phyloP scores from a whole-genome alignment of 1,139 yeast genomes.

The Pichia sp. region DNA sequence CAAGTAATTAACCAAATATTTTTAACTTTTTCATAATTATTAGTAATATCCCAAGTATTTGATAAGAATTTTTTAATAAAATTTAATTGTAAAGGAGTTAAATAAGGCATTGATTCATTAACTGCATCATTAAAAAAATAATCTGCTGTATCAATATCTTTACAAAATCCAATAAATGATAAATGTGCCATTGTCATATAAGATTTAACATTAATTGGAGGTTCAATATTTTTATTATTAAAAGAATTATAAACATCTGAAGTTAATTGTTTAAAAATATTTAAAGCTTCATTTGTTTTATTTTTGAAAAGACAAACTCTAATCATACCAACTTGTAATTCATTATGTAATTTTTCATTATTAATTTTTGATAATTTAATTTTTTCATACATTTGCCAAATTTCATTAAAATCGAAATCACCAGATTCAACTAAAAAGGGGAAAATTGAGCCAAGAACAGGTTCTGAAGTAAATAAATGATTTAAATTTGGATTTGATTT shows the following conservation, averaged over 20 bases:
- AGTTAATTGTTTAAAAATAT: constrained; percentile 39
- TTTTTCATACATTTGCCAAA: constrained; percentile 40
- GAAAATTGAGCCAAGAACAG: constrained; percentile 67
- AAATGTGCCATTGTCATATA: constrained; percentile 63
- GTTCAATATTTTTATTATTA: constrained; percentile 25
- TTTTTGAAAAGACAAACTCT: constrained; percentile 51
- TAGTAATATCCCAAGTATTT: constrained; percentile 54
- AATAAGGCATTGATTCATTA: constrained; percentile 62
- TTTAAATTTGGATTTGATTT: constrained; percentile 26
- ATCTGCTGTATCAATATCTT: constrained; percentile 65
- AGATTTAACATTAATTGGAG: constrained; percentile 33
- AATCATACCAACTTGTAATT: constrained; percentile 53
- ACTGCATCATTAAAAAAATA: constrained; percentile 71
- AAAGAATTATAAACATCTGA: constrained; percentile 32
- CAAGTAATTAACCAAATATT: constrained; percentile 64
- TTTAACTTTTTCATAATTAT: constrained; percentile 52
- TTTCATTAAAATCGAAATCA: constrained; percentile 56
- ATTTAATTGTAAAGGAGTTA: constrained; percentile 67
- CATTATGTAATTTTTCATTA: constrained; percentile 37
- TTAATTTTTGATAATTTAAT: constrained; percentile 34
- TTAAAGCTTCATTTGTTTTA: constrained; percentile 45
- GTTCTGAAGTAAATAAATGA: constrained; percentile 34
- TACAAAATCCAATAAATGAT: constrained; percentile 75
- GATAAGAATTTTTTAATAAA: constrained; percentile 62
- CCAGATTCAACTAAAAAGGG: constrained; percentile 62